These are phyloP conservation scores for Pterula multifida DNA, from an alignment of 1,284 basidiomycete genomes.

Conservation along the genomic window DNA sequence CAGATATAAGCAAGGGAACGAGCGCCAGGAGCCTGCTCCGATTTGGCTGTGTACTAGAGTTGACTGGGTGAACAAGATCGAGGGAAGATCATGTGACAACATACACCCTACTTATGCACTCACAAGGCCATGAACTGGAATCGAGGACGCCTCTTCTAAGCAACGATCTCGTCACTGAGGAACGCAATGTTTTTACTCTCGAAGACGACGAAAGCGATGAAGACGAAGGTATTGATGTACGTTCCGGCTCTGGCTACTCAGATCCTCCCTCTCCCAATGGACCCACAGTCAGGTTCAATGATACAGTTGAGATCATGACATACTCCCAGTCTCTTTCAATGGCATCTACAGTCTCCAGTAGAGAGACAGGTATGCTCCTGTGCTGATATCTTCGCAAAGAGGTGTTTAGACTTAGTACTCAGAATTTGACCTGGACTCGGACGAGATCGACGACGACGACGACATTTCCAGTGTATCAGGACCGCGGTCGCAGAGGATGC, in stretches of 20 bases:
- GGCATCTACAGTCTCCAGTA: constrained; percentile 57
- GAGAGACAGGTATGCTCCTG: constrained; percentile 59
- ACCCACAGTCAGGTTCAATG: constrained; percentile 46
- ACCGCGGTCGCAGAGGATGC: constrained; percentile 45
- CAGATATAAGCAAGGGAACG: neutral
- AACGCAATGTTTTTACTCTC: constrained; percentile 19
- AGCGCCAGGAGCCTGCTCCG: neutral
- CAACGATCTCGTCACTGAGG: constrained; percentile 23
- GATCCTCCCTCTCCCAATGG: constrained; percentile 13
- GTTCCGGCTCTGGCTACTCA: neutral
- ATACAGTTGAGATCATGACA: constrained; percentile 54
- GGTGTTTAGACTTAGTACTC: constrained; percentile 8
- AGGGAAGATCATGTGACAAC: neutral
- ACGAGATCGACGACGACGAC: constrained; percentile 61
- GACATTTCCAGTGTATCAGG: constrained; percentile 24
- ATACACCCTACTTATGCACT: neutral
- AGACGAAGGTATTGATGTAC: constrained; percentile 11
- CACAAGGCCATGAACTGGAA: constrained; percentile 16
- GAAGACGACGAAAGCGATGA: constrained; percentile 17
- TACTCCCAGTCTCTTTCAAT: constrained; percentile 32
- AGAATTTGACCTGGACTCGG: constrained; percentile 72
- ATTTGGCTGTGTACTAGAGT: neutral
- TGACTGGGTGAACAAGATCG: neutral
- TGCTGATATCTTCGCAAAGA: no score
- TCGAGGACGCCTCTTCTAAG: constrained; percentile 43